A percentile compares a stretch with the other conserved stretches of the same genome.
Evolutionary conservation across 805 yeast genomes (phyloP).

Genomic region (Candida cerambycidarum): DNA sequence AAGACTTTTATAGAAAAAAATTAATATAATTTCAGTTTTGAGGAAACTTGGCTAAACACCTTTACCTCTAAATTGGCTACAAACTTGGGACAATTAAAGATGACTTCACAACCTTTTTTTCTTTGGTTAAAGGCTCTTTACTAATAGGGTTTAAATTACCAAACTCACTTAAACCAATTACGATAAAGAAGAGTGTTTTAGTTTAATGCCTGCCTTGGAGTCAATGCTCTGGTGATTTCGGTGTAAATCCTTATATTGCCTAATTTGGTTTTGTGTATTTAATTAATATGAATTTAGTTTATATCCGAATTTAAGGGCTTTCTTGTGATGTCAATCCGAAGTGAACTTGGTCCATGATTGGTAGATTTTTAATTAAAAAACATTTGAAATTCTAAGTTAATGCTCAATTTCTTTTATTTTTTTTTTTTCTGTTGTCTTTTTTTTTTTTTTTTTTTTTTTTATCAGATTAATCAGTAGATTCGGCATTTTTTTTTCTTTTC

Average conservation of each 20-base stretch:
- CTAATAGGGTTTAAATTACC: too few species aligned
- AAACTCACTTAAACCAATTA: too few species aligned
- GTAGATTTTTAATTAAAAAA: not conserved
- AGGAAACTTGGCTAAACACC: too few species aligned
- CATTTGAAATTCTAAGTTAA: not conserved
- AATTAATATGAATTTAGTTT: not conserved
- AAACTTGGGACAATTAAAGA: too few species aligned
- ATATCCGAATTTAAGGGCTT: not conserved
- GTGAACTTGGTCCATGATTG: conserved; percentile 1
- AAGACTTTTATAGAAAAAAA: too few species aligned
- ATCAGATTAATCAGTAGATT: conserved; percentile 9
- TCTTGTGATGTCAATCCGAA: not conserved
- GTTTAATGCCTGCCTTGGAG: too few species aligned
- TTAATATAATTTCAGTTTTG: too few species aligned
- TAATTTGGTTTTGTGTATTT: conserved; percentile 3
- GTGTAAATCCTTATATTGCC: not conserved
- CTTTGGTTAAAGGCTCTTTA: too few species aligned
- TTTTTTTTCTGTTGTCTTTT: not conserved
- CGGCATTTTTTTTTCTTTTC: conserved; percentile 1
- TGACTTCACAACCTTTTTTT: too few species aligned
- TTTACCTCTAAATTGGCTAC: too few species aligned
- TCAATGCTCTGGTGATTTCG: not conserved
- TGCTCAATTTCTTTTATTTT: not conserved
- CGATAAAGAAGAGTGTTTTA: too few species aligned
- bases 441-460: not conserved